phyloP scores from a whole-genome alignment of 768 basidiomycete genomes.

The Suillus subalutaceus region DNA sequence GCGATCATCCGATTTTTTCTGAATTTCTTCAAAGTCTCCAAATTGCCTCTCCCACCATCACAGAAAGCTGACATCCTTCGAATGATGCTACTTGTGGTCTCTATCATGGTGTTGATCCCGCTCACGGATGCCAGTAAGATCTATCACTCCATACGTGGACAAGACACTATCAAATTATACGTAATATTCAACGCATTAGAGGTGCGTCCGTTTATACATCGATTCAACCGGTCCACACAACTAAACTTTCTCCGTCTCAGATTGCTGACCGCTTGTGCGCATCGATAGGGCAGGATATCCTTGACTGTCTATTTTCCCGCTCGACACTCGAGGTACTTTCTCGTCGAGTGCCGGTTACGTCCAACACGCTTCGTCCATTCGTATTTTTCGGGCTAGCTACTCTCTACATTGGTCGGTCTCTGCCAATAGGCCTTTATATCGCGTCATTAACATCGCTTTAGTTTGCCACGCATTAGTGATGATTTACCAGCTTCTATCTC shows the following conservation, averaged over 20 bases:
- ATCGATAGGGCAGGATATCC: slow-evolving; percentile 95
- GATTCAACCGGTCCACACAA: slow-evolving; percentile 4
- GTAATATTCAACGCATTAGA: slow-evolving; percentile 99
- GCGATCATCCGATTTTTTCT: slow-evolving; percentile 59
- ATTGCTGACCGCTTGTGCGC: slow-evolving; percentile 94
- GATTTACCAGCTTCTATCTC: slow-evolving; percentile 91
- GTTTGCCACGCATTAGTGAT: slow-evolving; percentile 92
- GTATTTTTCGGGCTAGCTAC: slow-evolving; percentile 83
- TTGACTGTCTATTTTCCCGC: slow-evolving; percentile 94
- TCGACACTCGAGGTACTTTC: slow-evolving; percentile 83
- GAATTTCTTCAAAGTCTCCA: slow-evolving; percentile 52
- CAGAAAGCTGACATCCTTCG: slow-evolving; percentile 95
- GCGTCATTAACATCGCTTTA: slow-evolving; percentile 32
- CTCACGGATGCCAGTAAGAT: slow-evolving; percentile 97
- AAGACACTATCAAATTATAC: slow-evolving; percentile 98
- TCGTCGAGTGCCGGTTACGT: slow-evolving; percentile 58
- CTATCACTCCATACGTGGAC: slow-evolving; percentile 95
- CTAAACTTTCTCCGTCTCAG: slow-evolving; percentile 41
- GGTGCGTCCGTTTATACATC: slow-evolving; percentile 50
- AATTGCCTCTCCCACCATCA: slow-evolving; percentile 71
- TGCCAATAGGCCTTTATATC: not conserved
- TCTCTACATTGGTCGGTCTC: slow-evolving; percentile 73
- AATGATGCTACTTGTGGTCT: slow-evolving; percentile 70
- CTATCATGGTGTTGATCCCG: slow-evolving; percentile 73
- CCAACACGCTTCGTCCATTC: slow-evolving; percentile 75